Evolutionary conservation across 140 eudicot species (phyloP).

Genomic region (Stevia rebaudiana): DNA sequence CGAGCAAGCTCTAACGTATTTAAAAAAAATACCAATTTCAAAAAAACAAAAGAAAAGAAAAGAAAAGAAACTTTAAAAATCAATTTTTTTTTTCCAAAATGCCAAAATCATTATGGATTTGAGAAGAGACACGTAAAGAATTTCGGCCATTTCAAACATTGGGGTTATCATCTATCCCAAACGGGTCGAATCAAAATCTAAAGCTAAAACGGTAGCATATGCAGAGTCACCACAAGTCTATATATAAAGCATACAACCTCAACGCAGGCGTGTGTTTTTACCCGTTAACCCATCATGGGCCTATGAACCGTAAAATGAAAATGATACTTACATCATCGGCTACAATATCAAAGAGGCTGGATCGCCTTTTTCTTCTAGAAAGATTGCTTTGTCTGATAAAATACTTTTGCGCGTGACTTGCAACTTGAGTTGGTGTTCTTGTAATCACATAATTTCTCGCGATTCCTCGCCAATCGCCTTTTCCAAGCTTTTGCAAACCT

Average conservation of each 20-base stretch:
- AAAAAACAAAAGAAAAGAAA: too few relatives aligned
- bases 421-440: constrained; percentile 95
- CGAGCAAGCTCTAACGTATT: too few relatives aligned
- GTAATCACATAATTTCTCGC: constrained; percentile 80
- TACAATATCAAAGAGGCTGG: constrained; percentile 87
- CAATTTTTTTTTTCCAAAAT: not conserved
- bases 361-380: constrained; percentile 83
- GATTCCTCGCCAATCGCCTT: constrained; percentile 98
- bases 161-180: not conserved
- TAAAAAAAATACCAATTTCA: too few relatives aligned
- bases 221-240: not conserved
- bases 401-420: constrained; percentile 91
- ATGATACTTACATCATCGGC: constrained; percentile 70
- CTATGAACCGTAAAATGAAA: too few relatives aligned
- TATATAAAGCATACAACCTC: not conserved
- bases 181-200: not conserved
- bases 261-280: too few relatives aligned
- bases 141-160: too few relatives aligned
- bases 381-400: constrained; percentile 78
- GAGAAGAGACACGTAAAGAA: too few relatives aligned
- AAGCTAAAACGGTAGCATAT: not conserved
- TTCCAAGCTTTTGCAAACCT: constrained; percentile 93
- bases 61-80: too few relatives aligned
- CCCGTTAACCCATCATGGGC: not conserved
- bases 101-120: not conserved